Evolutionary conservation across 2,329 filamentous ascomycete genomes (phyloP).

Genomic region (Diaporthe sp.): DNA sequence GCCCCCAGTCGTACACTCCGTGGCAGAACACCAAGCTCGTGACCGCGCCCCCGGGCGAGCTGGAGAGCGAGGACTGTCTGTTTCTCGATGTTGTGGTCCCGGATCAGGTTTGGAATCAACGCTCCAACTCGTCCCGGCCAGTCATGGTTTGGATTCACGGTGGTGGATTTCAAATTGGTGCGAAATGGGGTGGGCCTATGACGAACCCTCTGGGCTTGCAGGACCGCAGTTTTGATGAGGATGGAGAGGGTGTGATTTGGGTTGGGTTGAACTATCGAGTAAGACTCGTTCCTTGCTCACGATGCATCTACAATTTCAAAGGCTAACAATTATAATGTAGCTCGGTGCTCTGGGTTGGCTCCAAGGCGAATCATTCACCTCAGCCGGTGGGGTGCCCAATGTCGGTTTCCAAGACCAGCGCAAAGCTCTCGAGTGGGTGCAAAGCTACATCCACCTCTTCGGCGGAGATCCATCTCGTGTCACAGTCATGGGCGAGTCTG

Average conservation of each 20-base stretch:
- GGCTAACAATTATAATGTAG: background rate
- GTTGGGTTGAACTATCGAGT: slow-evolving; percentile 55
- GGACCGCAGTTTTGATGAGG: slow-evolving; percentile 41
- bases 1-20: slow-evolving; percentile 39
- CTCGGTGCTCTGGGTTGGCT: slow-evolving; percentile 56
- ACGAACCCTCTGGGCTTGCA: slow-evolving; percentile 50
- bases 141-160: slow-evolving; percentile 55
- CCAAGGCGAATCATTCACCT: slow-evolving; percentile 52
- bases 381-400: slow-evolving; percentile 54
- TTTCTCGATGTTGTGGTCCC: slow-evolving; percentile 58
- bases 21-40: slow-evolving; percentile 26
- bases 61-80: slow-evolving; percentile 55
- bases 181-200: slow-evolving; percentile 48
- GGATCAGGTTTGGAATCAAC: slow-evolving; percentile 48
- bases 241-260: slow-evolving; percentile 52
- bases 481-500: slow-evolving; percentile 62
- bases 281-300: too few species aligned
- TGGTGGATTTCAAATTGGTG: slow-evolving; percentile 52
- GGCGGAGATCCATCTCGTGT: slow-evolving; percentile 60
- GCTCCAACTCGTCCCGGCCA: background rate
- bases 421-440: slow-evolving; percentile 61
- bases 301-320: too few species aligned
- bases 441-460: slow-evolving; percentile 58
- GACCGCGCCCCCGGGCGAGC: slow-evolving; percentile 24
- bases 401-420: slow-evolving; percentile 56